Conservation (phyloP, 208 protist species). For the Entamoeba histolytica region DNA sequence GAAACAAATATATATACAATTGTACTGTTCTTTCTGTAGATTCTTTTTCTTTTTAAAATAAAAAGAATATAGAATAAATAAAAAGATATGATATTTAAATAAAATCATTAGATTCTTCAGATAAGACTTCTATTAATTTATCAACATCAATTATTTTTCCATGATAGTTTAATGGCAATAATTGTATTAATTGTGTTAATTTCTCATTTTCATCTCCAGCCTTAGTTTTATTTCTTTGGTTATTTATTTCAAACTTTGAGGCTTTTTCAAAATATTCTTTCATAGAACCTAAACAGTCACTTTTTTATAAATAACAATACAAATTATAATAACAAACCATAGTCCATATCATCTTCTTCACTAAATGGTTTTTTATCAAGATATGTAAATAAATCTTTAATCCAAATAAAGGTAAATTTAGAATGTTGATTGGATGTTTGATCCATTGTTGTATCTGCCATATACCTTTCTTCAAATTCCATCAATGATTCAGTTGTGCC, state of each 20-base stretch:
- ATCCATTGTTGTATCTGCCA: background rate
- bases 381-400: background rate
- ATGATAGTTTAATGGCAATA: background rate
- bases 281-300: background rate
- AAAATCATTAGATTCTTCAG: background rate
- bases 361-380: background rate
- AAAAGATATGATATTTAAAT: too few relatives aligned
- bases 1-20: background rate
- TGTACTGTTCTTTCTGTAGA: background rate
- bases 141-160: background rate
- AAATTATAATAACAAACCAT: background rate
- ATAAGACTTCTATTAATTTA: background rate
- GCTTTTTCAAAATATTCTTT: background rate
- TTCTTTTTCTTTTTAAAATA: too few relatives aligned
- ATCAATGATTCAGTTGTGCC: background rate
- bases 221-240: background rate
- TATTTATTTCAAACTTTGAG: background rate
- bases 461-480: background rate
- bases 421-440: background rate
- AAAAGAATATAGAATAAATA: too few relatives aligned
- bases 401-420: background rate
- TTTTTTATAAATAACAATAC: too few relatives aligned
- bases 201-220: background rate
- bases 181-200: background rate
- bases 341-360: background rate